Evolutionary conservation across 345 rosid genomes (phyloP).

Genomic region (Pelargonium nanum): DNA sequence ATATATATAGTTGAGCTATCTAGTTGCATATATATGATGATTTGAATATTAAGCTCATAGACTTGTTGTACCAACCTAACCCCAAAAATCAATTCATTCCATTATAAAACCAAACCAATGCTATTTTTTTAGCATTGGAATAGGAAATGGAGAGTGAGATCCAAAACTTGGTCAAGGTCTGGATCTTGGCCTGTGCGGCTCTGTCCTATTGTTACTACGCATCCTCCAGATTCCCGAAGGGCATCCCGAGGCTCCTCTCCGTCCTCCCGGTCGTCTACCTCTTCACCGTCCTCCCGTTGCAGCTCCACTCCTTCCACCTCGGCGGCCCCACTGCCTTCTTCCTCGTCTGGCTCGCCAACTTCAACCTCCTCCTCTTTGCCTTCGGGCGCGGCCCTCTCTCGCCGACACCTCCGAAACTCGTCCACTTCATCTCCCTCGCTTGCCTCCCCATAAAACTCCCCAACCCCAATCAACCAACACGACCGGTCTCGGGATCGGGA

Average conservation of each 20-base stretch:
- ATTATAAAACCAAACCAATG: too few species aligned
- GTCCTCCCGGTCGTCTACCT: constrained; percentile 33
- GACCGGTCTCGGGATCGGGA: constrained; percentile 1
- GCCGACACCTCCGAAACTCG: constrained; percentile 27
- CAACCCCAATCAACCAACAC: neutral
- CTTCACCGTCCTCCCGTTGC: constrained; percentile 43
- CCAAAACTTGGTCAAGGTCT: constrained; percentile 32
- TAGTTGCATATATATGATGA: too few species aligned
- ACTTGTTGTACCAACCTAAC: too few species aligned
- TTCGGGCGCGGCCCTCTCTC: constrained; percentile 50
- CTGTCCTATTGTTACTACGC: constrained; percentile 39
- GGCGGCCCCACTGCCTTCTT: constrained; percentile 28
- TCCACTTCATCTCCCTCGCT: constrained; percentile 46
- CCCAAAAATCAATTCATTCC: too few species aligned
- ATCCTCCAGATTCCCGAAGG: constrained; percentile 31
- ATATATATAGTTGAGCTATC: too few species aligned
- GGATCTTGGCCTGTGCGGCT: constrained; percentile 29
- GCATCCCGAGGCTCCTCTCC: constrained; percentile 35
- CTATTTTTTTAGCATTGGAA: too few species aligned
- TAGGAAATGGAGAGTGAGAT: constrained; percentile 2
- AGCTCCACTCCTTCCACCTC: constrained; percentile 25
- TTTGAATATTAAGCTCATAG: too few species aligned
- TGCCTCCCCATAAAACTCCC: constrained; percentile 46
- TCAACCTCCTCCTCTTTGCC: constrained; percentile 60
- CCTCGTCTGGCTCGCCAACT: constrained; percentile 49